Percentiles rank a stretch among this genome's conserved stretches.
phyloP scores from a whole-genome alignment of 208 protist species.

The Eutreptiella sp. region DNA sequence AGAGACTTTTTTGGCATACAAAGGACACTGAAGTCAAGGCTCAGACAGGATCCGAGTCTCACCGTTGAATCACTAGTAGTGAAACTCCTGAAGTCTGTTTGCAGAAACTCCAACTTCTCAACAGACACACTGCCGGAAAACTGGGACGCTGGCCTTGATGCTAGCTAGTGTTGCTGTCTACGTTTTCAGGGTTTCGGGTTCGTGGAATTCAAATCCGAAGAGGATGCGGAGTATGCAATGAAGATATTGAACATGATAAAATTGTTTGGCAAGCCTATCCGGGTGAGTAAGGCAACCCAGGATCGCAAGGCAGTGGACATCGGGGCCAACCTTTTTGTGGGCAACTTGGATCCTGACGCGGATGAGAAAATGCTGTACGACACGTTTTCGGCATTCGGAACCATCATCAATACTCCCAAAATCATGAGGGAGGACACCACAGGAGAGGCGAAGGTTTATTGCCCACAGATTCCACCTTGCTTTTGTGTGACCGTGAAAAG shows the following conservation, averaged over 20 bases:
- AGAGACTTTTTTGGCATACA: too few species aligned
- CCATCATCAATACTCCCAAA: slow-evolving; percentile 47
- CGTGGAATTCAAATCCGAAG: slow-evolving; percentile 76
- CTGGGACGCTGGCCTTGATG: too few species aligned
- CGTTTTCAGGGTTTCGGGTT: slow-evolving; percentile 57
- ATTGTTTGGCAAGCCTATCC: slow-evolving; percentile 73
- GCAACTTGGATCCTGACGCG: slow-evolving; percentile 75
- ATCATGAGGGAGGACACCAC: slow-evolving; percentile 71
- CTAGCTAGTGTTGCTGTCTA: too few species aligned
- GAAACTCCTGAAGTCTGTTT: too few species aligned
- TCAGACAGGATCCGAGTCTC: too few species aligned
- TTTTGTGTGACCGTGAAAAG: too few species aligned
- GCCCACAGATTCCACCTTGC: too few species aligned
- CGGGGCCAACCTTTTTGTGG: slow-evolving; percentile 87
- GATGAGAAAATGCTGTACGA: slow-evolving; percentile 80
- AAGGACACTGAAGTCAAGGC: too few species aligned
- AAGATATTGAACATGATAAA: slow-evolving; percentile 83
- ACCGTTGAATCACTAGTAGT: too few species aligned
- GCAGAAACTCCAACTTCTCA: too few species aligned
- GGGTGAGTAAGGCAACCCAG: slow-evolving; percentile 50
- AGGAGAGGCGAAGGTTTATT: too few species aligned
- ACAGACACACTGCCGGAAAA: too few species aligned
- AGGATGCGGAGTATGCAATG: slow-evolving; percentile 84
- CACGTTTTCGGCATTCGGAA: slow-evolving; percentile 75
- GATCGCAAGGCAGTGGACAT: slow-evolving; percentile 48